phyloP scores from a whole-genome alignment of 1,284 basidiomycete genomes.

The Ceratobasidium sp. region DNA sequence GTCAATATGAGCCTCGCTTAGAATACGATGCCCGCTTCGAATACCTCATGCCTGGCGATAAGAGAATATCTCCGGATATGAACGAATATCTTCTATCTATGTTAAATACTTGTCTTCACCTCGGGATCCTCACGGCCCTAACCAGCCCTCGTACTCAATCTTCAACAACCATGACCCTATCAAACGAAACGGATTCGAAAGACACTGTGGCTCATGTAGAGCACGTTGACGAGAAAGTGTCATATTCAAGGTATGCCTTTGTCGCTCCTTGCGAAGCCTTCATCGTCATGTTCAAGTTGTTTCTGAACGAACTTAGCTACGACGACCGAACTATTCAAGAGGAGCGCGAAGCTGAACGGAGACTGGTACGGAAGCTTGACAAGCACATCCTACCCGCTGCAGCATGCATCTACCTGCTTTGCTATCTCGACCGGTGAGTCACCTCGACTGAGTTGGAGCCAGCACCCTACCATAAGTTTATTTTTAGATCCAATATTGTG shows the following conservation, averaged over 20 bases:
- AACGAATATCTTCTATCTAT: too few species aligned
- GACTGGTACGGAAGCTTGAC: conserved; percentile 39
- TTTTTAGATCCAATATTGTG: conserved; percentile 24
- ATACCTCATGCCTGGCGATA: too few species aligned
- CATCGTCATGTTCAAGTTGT: not conserved
- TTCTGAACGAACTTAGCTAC: not conserved
- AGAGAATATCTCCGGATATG: too few species aligned
- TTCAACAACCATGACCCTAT: not conserved
- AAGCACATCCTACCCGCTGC: conserved; percentile 47
- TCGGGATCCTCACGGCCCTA: too few species aligned
- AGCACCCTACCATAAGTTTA: not conserved
- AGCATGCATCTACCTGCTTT: conserved; percentile 52
- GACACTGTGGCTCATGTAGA: not conserved
- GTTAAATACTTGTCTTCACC: too few species aligned
- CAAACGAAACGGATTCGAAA: not conserved
- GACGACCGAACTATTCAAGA: conserved; percentile 3
- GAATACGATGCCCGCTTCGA: too few species aligned
- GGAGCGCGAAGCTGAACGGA: conserved; percentile 13
- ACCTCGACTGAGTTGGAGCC: not conserved
- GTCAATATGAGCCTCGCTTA: too few species aligned
- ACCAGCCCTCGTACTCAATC: too few species aligned
- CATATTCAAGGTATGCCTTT: not conserved
- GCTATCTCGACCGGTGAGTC: conserved; percentile 51
- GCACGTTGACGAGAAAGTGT: not conserved
- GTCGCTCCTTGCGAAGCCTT: not conserved